Base-by-base conservation (phyloP, 139 green algal species). In the Chlorella sp. region DNA sequence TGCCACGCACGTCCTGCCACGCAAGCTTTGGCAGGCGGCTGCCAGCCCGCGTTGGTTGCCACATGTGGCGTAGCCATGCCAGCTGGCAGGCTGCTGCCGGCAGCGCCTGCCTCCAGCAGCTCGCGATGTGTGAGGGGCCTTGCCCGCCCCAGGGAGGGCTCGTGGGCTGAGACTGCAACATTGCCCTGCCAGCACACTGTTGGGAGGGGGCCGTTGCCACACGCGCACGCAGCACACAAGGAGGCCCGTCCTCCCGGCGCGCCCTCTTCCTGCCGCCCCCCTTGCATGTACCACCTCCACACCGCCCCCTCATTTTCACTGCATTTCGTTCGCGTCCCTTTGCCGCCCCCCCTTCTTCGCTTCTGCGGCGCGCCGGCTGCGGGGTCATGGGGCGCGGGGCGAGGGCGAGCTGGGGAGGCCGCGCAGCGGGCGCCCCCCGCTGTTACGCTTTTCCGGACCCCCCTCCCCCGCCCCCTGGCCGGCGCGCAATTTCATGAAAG, bases 201-300 rank as follows among this genome's bases (percentile, higher is more conserved):
- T 9, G 48, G n/a, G 71, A 34, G 36, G 71, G 71, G 71, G 71
- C 71, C 4, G 71, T 30, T 24, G 28, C 71, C 14, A 30, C 12
- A 34, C 32, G 71, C 71, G 16, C 48, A 57, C 48, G 48, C 48
- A n/a, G 48, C 48, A n/a, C 28, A 39, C 68, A 16, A 16, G 71
- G 30, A 57, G 48, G 48, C 48, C 71, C 2, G 32, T 5, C 71
- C 71, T 39, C 68, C 71, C n/a, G 12, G 28, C 68, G 14, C 28
- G 9, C 30, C 71, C 71, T 12, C 71, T 30, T 30, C 1, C 11
- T 19, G 32, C 71, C 71, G 30, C 30, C 30, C 28, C 26, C 71
- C 71, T 78, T 78, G 71, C 71, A 78, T 78, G 71, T 78, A 78
- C 71, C 71, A 78, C 71, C 32, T 34, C 71, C 71, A 78, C 36